Base-by-base conservation (phyloP, 371 early-diverging fungal genomes). In the Lichtheimia ramosa region DNA sequence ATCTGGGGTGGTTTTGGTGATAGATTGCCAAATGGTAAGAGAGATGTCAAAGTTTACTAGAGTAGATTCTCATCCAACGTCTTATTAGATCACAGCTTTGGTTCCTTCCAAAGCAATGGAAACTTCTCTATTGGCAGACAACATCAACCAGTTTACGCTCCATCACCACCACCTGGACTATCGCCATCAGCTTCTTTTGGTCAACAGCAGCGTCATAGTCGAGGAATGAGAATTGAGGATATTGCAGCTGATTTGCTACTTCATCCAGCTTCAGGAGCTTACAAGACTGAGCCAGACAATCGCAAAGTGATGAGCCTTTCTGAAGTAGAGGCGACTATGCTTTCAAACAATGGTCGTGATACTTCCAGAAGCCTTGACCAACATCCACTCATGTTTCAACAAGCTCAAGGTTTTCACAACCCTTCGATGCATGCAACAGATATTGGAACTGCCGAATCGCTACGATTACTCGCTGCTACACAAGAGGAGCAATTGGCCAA, bases 241-340 rank as follows among this genome's bases (percentile, higher is more conserved):
- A 79, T 87, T 57, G 87, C 85, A 59, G 87, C 84, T 13, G 79
- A 86, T 59, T 62, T 84, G 54, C 71, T 76, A 43, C 74, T 74
- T 52, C 68, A 65, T 51, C 62, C 67, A 18, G 65, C 64, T 14
- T 62, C 63, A 15, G 58, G 48, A 54, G 58, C 54, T 24, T 48
- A 46, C 25, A 21, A 50, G 10, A 50, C 13, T 16, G 60, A 69
- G 16, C 63, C 61, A 20, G 63, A 61, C 21, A 57, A 48, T 46
- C 52, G 27, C 64, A 84, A 81, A 62, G 76, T 87, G 71, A 64
- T 88, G 64, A 89, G 86, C 39, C 68, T 91, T 65, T 86, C 85
- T 15, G 90, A 89, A 58, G 77, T 89, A 18, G 91, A 91, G 68
- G 88, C 89, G 34, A 79, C 84, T 1, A 59, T 89, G 70, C 65